phyloP scores from a whole-genome alignment of 352 stramenopile genomes.

The Chrysophaeum taylorii region DNA sequence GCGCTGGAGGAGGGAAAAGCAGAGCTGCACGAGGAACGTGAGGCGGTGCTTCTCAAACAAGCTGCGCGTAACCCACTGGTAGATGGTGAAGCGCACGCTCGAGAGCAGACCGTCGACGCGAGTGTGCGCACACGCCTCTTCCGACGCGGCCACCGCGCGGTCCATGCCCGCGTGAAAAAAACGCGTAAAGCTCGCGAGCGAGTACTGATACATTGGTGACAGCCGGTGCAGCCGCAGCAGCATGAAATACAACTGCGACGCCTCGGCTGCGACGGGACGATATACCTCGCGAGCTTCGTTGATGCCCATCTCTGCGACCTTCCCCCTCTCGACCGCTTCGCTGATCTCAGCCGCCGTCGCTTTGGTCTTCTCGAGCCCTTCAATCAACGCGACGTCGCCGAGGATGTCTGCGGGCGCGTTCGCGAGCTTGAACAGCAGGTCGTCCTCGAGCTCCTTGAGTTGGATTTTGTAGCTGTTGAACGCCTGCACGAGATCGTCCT shows the following conservation, averaged over 20 bases:
- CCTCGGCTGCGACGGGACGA: constrained; percentile 66
- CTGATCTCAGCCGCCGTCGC: constrained; percentile 69
- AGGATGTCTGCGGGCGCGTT: constrained; percentile 80
- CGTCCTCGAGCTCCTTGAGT: constrained; percentile 68
- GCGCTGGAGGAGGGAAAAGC: constrained; percentile 64
- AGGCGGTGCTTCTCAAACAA: constrained; percentile 81
- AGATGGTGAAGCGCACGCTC: constrained; percentile 67
- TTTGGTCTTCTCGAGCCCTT: constrained; percentile 78
- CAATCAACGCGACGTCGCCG: constrained; percentile 73
- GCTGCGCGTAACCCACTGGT: constrained; percentile 69
- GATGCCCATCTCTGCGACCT: constrained; percentile 73
- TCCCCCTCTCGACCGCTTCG: constrained; percentile 59
- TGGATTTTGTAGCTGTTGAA: constrained; percentile 85
- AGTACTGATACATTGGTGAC: constrained; percentile 86
- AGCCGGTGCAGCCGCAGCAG: constrained; percentile 71
- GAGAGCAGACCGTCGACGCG: constrained; percentile 45
- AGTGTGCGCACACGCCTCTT: constrained; percentile 4
- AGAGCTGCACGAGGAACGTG: constrained; percentile 69
- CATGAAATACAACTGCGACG: constrained; percentile 79
- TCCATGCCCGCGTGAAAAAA: constrained; percentile 44
- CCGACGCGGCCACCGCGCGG: neutral
- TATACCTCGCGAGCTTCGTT: constrained; percentile 78
- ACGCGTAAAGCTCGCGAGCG: constrained; percentile 65
- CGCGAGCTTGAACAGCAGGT: constrained; percentile 70
- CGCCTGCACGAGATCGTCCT: constrained; percentile 61